Percentiles rank a stretch among this genome's conserved stretches.
phyloP scores from a whole-genome alignment of 1,284 basidiomycete species.

The Vanrija sp. region DNA sequence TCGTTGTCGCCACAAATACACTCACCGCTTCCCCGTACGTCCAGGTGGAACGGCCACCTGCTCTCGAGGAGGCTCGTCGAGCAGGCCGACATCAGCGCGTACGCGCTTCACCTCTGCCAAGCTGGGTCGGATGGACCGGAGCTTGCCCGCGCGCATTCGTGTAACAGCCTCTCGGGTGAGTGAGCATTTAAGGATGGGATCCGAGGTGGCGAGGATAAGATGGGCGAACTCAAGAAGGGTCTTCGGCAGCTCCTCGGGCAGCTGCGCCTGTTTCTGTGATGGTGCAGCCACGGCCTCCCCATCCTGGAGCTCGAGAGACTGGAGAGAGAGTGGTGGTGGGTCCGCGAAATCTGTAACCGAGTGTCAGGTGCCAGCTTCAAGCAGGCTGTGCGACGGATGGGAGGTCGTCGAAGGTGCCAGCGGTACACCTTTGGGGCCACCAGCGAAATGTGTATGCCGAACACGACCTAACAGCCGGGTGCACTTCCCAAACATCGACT shows the following conservation, averaged over 20 bases:
- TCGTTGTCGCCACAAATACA: not conserved
- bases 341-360: constrained; percentile 62
- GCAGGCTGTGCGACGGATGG: not conserved
- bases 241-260: constrained; percentile 30
- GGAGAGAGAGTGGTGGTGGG: constrained; percentile 53
- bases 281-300: constrained; percentile 7
- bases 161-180: constrained; percentile 41
- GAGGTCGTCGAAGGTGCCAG: not conserved
- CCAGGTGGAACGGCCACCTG: constrained; percentile 63
- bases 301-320: constrained; percentile 15
- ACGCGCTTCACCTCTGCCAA: constrained; percentile 28
- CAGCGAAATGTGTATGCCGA: too few species aligned
- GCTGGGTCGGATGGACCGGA: constrained; percentile 37
- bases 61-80: constrained; percentile 66
- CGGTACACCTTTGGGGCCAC: too few species aligned
- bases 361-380: not conserved
- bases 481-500: constrained; percentile 3
- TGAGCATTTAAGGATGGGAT: constrained; percentile 45
- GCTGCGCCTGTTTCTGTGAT: constrained; percentile 6
- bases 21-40: constrained; percentile 36
- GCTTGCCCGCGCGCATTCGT: constrained; percentile 34
- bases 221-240: constrained; percentile 47
- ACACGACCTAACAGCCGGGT: too few species aligned
- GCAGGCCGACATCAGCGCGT: constrained; percentile 40
- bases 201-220: constrained; percentile 45